phyloP scores from a whole-genome alignment of 176 grass and related monocot species.

The Avena sativa region DNA sequence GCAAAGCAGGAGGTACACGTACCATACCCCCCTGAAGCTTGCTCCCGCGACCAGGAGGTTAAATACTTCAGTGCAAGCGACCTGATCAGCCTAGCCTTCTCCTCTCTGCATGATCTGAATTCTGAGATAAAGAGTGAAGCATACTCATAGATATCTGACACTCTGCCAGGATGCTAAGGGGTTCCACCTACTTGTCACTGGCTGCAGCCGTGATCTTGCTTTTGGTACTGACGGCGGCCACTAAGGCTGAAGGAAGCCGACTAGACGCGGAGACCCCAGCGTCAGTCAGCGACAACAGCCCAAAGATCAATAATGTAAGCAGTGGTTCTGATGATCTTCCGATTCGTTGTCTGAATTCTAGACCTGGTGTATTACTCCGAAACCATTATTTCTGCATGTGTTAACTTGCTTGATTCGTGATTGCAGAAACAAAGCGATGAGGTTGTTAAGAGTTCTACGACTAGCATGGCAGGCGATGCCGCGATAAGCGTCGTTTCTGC shows the following conservation, averaged over 20 bases:
- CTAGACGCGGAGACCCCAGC: constrained; percentile 56
- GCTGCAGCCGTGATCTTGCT: constrained; percentile 22
- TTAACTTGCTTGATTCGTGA: not conserved
- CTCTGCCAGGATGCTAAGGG: constrained; percentile 24
- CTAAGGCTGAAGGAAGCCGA: constrained; percentile 44
- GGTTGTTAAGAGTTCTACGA: not conserved
- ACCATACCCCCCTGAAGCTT: not conserved
- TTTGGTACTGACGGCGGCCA: constrained; percentile 11
- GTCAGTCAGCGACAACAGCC: not conserved
- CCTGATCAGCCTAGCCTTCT: not conserved
- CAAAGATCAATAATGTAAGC: constrained; percentile 43
- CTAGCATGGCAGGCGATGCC: not conserved
- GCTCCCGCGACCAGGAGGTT: not conserved
- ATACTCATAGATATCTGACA: not conserved
- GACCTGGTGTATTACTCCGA: too few relatives aligned
- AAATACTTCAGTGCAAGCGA: constrained; percentile 34
- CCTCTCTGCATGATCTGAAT: not conserved
- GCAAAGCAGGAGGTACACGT: constrained; percentile 36
- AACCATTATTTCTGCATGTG: not conserved
- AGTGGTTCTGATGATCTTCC: not conserved
- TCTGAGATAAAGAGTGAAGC: constrained; percentile 16
- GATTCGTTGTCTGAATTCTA: not conserved
- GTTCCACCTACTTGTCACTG: not conserved
- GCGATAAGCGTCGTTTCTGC: constrained; percentile 31
- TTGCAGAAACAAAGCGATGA: constrained; percentile 46